Conservation (phyloP, 257 asterid genomes). For the Scutellaria barbata region DNA sequence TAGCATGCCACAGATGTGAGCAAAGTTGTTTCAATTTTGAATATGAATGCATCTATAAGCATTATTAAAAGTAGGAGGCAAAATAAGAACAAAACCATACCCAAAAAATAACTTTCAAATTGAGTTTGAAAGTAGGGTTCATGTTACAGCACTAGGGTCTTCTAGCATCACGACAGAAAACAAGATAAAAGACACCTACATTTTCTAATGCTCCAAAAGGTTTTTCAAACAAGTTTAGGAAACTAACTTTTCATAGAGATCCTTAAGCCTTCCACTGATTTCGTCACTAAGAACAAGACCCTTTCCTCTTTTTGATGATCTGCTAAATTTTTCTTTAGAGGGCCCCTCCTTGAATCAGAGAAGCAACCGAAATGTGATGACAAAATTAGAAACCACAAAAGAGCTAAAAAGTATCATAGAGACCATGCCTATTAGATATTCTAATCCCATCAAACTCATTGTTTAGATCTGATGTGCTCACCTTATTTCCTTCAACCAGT, state of each 20-base stretch:
- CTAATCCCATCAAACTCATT: slow-evolving; percentile 38
- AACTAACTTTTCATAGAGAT: slow-evolving; percentile 77
- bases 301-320: slow-evolving; percentile 47
- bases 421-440: slow-evolving; percentile 48
- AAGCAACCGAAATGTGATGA: slow-evolving; percentile 36
- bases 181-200: slow-evolving; percentile 18
- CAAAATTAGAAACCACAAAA: slow-evolving; percentile 11
- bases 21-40: slow-evolving; percentile 29
- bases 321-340: slow-evolving; percentile 45
- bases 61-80: slow-evolving; percentile 16
- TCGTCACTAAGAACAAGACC: slow-evolving; percentile 49
- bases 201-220: slow-evolving; percentile 12
- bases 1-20: slow-evolving; percentile 32
- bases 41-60: slow-evolving; percentile 31
- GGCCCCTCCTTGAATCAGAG: slow-evolving; percentile 51
- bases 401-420: slow-evolving; percentile 27
- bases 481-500: slow-evolving; percentile 41
- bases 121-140: slow-evolving; percentile 20
- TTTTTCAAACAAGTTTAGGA: neutral
- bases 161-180: slow-evolving; percentile 10
- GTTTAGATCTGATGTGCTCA: slow-evolving; percentile 36
- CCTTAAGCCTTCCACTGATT: slow-evolving; percentile 53
- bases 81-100: slow-evolving; percentile 11
- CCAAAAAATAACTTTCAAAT: slow-evolving; percentile 1
- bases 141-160: slow-evolving; percentile 19